These are phyloP conservation scores for Desmodesmus armatus DNA, from an alignment of 139 green algal species.

Conservation along the genomic window DNA sequence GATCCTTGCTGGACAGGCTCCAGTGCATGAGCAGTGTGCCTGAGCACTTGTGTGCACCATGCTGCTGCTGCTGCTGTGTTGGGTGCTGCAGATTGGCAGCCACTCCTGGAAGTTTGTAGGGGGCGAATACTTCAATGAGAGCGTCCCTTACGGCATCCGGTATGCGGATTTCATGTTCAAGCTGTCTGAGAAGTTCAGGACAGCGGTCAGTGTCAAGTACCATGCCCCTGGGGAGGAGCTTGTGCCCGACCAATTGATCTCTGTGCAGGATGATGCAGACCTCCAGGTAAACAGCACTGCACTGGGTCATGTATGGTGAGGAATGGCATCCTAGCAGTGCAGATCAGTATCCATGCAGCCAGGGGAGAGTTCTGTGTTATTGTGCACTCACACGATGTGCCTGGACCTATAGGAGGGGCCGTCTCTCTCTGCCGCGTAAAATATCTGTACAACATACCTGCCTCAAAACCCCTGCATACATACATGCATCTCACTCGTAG, in stretches of 20 bases:
- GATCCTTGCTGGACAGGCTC: no score
- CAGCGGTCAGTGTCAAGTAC: slow-evolving; percentile 70
- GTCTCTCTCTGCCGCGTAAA: no score
- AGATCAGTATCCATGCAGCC: background rate
- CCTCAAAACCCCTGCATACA: no score
- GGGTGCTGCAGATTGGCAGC: slow-evolving; percentile 3
- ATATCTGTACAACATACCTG: no score
- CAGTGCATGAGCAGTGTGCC: no score
- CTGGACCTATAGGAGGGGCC: no score
- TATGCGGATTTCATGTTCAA: slow-evolving; percentile 74
- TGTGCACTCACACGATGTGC: background rate
- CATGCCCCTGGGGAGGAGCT: slow-evolving; percentile 77
- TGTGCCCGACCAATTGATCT: slow-evolving; percentile 76
- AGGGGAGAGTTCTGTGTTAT: background rate
- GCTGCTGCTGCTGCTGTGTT: no score
- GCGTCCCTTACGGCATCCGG: slow-evolving; percentile 43
- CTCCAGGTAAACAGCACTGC: slow-evolving; percentile 78
- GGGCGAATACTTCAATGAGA: slow-evolving; percentile 66
- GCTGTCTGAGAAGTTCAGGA: slow-evolving; percentile 71
- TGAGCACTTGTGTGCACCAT: no score
- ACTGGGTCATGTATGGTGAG: no score
- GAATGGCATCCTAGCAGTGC: background rate
- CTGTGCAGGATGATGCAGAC: slow-evolving; percentile 80
- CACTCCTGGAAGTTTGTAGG: slow-evolving; percentile 56
- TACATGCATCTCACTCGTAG: no score